These are phyloP conservation scores for Gloeophyllum trabeum DNA, from an alignment of 768 basidiomycete species.

Conservation along the genomic window DNA sequence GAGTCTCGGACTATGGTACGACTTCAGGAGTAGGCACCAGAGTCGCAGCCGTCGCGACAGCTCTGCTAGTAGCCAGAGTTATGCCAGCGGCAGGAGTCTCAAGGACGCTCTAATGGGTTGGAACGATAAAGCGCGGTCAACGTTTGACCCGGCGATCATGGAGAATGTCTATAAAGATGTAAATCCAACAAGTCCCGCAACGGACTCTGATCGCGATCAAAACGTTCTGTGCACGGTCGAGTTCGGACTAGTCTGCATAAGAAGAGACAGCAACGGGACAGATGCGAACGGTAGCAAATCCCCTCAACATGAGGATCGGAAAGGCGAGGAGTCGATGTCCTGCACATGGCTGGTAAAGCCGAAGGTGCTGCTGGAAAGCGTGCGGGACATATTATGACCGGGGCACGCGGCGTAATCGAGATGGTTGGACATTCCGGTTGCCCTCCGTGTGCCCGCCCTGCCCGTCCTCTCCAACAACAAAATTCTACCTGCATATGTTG, in stretches of 20 bases:
- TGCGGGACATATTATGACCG: background rate
- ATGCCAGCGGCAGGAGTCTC: background rate
- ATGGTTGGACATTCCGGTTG: no score
- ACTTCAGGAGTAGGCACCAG: no score
- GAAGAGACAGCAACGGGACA: background rate
- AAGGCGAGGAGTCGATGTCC: background rate
- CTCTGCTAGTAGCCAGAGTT: background rate
- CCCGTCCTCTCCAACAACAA: no score
- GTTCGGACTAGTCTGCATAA: background rate
- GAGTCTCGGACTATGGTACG: no score
- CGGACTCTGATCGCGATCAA: background rate
- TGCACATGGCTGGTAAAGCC: background rate
- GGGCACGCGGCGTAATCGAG: no score
- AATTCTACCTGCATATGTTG: no score
- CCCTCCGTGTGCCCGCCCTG: no score
- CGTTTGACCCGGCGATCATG: background rate
- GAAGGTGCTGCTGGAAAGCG: background rate
- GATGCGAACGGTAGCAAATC: background rate
- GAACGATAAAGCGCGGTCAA: background rate
- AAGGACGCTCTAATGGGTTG: background rate
- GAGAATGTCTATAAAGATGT: background rate
- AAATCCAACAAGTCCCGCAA: background rate
- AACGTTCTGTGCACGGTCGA: background rate
- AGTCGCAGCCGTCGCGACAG: no score
- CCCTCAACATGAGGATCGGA: background rate